These are phyloP conservation scores for Citrus unshiu DNA, from an alignment of 345 rosid species.

Conservation along the genomic window DNA sequence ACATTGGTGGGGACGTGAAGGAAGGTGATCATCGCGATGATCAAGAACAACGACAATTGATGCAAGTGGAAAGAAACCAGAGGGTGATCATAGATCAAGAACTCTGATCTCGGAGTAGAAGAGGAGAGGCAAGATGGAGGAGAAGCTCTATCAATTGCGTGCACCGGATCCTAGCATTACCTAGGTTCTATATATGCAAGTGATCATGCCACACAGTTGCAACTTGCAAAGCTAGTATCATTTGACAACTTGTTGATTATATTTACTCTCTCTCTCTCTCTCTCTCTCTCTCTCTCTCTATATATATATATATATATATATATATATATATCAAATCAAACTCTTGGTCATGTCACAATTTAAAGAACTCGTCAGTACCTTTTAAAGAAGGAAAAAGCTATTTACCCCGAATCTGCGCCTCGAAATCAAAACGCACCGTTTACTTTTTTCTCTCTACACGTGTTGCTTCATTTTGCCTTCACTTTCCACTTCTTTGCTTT, in stretches of 20 bases:
- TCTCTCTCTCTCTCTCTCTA: too few species aligned
- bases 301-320: too few species aligned
- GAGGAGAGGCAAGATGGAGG: slow-evolving; percentile 82
- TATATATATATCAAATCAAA: too few species aligned
- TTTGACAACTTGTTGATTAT: not conserved
- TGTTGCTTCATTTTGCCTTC: too few species aligned
- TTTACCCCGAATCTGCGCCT: too few species aligned
- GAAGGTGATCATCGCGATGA: slow-evolving; percentile 13
- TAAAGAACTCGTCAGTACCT: too few species aligned
- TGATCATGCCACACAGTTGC: not conserved
- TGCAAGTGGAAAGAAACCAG: slow-evolving; percentile 20
- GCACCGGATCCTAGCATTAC: slow-evolving; percentile 87
- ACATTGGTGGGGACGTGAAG: slow-evolving; percentile 20
- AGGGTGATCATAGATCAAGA: slow-evolving; percentile 54
- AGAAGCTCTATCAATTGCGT: slow-evolving; percentile 79
- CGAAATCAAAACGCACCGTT: too few species aligned
- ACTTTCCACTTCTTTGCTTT: too few species aligned
- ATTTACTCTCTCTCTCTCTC: not conserved
- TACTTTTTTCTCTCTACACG: too few species aligned
- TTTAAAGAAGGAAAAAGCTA: too few species aligned
- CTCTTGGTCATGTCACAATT: too few species aligned
- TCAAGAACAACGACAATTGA: slow-evolving; percentile 21
- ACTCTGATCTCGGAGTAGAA: slow-evolving; percentile 69
- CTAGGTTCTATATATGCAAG: slow-evolving; percentile 41
- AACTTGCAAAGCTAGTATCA: not conserved